Percentiles rank a stretch among this genome's conserved stretches.
Evolutionary conservation across 257 asterid genomes (phyloP).

Genomic region (Gardenia jasminoides): DNA sequence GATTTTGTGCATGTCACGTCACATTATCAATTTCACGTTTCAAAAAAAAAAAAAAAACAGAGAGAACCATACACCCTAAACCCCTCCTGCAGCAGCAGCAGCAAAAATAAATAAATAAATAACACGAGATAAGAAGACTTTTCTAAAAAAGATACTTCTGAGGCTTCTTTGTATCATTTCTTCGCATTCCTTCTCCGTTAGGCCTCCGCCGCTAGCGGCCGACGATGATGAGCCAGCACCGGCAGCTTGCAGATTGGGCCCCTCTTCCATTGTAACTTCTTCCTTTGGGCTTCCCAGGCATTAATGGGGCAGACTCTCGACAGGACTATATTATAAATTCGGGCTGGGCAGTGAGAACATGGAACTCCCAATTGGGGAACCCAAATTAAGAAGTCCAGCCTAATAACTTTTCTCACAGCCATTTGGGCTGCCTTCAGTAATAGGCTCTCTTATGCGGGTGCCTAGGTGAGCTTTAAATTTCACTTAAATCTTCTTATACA

Average conservation of each 20-base stretch:
- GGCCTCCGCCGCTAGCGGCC: constrained; percentile 26
- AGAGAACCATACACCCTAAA: constrained; percentile 21
- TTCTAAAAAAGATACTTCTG: constrained; percentile 36
- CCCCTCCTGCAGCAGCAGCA: background rate
- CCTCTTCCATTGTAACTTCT: constrained; percentile 12
- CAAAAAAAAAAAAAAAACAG: constrained; percentile 1
- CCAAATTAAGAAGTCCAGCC: too few relatives aligned
- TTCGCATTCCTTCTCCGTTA: constrained; percentile 56
- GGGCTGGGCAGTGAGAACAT: too few relatives aligned
- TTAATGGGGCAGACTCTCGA: background rate
- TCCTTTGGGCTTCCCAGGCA: background rate
- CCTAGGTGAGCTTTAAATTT: too few relatives aligned
- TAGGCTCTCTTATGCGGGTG: too few relatives aligned
- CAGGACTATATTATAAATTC: too few relatives aligned
- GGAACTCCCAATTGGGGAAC: too few relatives aligned
- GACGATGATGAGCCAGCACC: background rate
- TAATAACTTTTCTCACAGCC: too few relatives aligned
- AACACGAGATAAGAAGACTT: background rate
- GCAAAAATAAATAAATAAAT: background rate
- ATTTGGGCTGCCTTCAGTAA: too few relatives aligned
- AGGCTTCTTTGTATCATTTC: constrained; percentile 62
- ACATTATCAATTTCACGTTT: background rate
- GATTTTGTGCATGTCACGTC: background rate
- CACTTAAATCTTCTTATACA: too few relatives aligned
- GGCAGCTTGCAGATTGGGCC: background rate